Evolutionary conservation across 1,139 yeast species (phyloP).

Genomic region (Diutina sp.): DNA sequence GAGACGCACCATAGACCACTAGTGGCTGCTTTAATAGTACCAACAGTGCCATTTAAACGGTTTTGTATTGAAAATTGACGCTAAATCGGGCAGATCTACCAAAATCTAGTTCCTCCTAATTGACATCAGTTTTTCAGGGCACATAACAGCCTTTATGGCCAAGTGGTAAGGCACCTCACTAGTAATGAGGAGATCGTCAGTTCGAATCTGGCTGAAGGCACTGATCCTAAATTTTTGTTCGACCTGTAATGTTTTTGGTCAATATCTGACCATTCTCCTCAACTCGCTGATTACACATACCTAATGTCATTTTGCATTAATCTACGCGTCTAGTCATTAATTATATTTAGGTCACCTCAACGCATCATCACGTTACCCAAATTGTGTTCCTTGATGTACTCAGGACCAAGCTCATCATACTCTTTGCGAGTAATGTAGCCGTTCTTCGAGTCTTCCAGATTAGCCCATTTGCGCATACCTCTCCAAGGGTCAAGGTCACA

Average conservation of each 20-base stretch:
- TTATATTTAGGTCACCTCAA: slow-evolving; percentile 6
- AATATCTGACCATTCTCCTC: too few relatives aligned
- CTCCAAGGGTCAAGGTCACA: slow-evolving; percentile 81
- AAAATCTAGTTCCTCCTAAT: not conserved
- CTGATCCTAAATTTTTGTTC: slow-evolving; percentile 2
- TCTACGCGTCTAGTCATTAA: slow-evolving; percentile 4
- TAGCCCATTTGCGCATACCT: slow-evolving; percentile 83
- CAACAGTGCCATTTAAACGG: not conserved
- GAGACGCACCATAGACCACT: not conserved
- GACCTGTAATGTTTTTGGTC: too few relatives aligned
- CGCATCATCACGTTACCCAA: slow-evolving; percentile 49
- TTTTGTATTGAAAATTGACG: not conserved
- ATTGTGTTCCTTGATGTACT: slow-evolving; percentile 78
- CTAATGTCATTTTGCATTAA: not conserved
- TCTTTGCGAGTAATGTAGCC: slow-evolving; percentile 55
- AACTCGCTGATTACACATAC: too few relatives aligned
- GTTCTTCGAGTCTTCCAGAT: slow-evolving; percentile 28
- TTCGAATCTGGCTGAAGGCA: slow-evolving; percentile 78
- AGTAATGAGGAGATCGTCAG: slow-evolving; percentile 87
- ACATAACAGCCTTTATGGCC: slow-evolving; percentile 20
- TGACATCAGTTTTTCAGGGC: not conserved
- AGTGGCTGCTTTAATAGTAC: not conserved
- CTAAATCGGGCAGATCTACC: too few relatives aligned
- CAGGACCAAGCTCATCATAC: slow-evolving; percentile 82
- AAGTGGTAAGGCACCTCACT: slow-evolving; percentile 91